Conservation (phyloP, 805 yeast genomes). For the Kluyveromyces nonfermentans region DNA sequence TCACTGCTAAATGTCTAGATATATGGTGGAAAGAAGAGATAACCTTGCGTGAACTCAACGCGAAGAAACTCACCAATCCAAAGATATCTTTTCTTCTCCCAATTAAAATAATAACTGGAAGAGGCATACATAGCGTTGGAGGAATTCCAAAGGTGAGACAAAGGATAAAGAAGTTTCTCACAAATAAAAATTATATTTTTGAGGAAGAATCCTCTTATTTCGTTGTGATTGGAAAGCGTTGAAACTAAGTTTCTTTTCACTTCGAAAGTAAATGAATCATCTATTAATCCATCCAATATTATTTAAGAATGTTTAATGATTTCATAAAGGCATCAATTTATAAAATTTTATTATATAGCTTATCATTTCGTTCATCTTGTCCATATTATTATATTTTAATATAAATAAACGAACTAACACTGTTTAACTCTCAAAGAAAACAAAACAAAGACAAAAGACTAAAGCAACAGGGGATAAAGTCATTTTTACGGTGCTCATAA, state of each 20-base stretch:
- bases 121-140: slow-evolving; percentile 59
- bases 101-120: slow-evolving; percentile 49
- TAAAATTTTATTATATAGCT: too few relatives aligned
- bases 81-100: slow-evolving; percentile 36
- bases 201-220: slow-evolving; percentile 40
- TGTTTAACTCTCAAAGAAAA: slow-evolving; percentile 16
- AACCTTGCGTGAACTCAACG: slow-evolving; percentile 32
- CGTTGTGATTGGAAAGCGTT: slow-evolving; percentile 34
- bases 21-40: slow-evolving; percentile 61
- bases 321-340: too few relatives aligned
- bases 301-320: too few relatives aligned
- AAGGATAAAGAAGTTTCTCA: slow-evolving; percentile 35
- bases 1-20: slow-evolving; percentile 30
- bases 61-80: slow-evolving; percentile 29
- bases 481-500: not conserved
- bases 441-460: not conserved
- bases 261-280: not conserved
- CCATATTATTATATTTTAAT: too few relatives aligned
- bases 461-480: not conserved
- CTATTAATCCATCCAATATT: too few relatives aligned
- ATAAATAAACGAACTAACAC: too few relatives aligned
- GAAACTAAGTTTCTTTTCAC: not conserved
- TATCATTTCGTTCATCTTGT: too few relatives aligned
- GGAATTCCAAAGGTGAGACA: slow-evolving; percentile 43
- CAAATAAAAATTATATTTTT: slow-evolving; percentile 32